Evolutionary conservation across 2,329 filamentous ascomycete species (phyloP), one percentile per base, ranked within the genome.

Genomic region (Corinectria fuckeliana): DNA sequence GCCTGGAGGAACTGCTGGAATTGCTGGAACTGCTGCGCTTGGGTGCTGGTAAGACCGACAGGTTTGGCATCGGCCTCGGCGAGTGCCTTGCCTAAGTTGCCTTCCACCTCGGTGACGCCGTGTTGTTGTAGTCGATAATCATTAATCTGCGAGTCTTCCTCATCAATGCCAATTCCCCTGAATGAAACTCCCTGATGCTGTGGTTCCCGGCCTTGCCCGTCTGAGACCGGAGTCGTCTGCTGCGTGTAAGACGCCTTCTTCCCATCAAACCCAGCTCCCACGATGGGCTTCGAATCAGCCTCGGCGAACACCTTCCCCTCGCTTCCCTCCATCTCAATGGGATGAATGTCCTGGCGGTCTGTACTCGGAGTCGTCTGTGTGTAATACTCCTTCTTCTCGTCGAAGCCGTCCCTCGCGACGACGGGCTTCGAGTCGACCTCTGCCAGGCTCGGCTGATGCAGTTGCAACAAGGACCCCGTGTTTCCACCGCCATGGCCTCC

Each of bases 61-160:
- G 50, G 26, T 3, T 16, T 44, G 18, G 38, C 25, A 36, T 53
- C 50, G 2, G 50, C 36, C 42, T 58, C 56, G n/a, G 34, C 53
- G 20, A 32, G 53, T 2, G 38, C 34, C 20, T 49, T 54, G 5
- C 56, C 50, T 4, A 9, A 9, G 9, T 32, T 26, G 13, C 49
- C 56, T 20, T 53, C 56, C 5, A 58, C 21, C 32, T 58, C 56
- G 0, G 42, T 36, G 2, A 42, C 16, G 4, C 34, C 45, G 2
- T 36, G 7, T 18, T 42, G 32, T 16, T 8, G 32, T n/a, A n/a
- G n/a, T n/a, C n/a, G n/a, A n/a, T n/a, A n/a, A n/a, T n/a, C n/a
- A n/a, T n/a, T n/a, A n/a, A n/a, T n/a, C n/a, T n/a, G n/a, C n/a
- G n/a, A n/a, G n/a, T n/a, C n/a, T n/a, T n/a, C 3, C 34, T 18